Base-by-base conservation (phyloP, 2,329 filamentous ascomycete genomes). In the Ceratocystiopsis sp. region DNA sequence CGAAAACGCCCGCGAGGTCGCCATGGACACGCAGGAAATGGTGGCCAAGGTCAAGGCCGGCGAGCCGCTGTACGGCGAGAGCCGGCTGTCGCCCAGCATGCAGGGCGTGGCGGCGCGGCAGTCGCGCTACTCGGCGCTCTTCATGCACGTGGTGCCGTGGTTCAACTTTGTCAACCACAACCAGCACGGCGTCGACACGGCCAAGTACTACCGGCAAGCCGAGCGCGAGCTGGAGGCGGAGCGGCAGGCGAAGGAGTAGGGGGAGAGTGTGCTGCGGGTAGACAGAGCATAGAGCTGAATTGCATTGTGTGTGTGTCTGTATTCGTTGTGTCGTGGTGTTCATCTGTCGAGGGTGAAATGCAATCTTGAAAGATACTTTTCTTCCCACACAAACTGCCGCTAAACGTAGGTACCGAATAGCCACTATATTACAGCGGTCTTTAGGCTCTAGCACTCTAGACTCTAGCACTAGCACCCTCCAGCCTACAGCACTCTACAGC, bases 1-100 rank as follows among this genome's bases (percentile, higher is more conserved):
- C 40, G 91, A 98, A 64, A 98, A 98, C 65, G 66, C 79, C 43
- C 79, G 91, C 54, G 91, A 98, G 63, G 68, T 91, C 45, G 82
- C 94, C 50, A 80, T 93, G 80, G 91, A 98, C 60, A 96, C 96
- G 87, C 75, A 76, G 51, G 91, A 98, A 65, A 98, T 98, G 91
- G 87, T 95, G 35, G 75, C 78, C 61, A 93, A 89, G 65, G 87
- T 96, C 59, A 98, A 96, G 74, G 75, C 73, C 46, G 89, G 89
- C 51, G 74, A 93, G 67, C 73, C 91, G 34, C 68, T 96, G 40
- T 98, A 98, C 63, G 91, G 91, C 56, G 75, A 73, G 54, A 84
- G 78, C 55, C 66, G 66, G 42, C 65, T 95, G 54, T 81, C 80
- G 45, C 79, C 87, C 50, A 84, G 95, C 64, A 81, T 95, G 69